Percentiles rank a stretch among this genome's conserved stretches.
phyloP scores from a whole-genome alignment of 2,329 filamentous ascomycete genomes.

The Talaromyces rugulosus region DNA sequence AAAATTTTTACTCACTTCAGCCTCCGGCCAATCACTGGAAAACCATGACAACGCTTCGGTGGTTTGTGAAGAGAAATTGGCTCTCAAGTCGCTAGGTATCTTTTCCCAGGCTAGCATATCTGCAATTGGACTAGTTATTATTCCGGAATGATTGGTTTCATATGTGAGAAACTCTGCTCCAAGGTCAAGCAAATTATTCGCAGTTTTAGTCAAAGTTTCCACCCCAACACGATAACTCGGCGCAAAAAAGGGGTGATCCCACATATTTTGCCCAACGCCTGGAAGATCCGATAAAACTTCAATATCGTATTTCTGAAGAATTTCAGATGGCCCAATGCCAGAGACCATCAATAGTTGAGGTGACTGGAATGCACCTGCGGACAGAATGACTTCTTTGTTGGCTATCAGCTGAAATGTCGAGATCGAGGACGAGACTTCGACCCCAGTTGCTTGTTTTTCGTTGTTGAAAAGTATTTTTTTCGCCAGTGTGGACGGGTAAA shows the following conservation, averaged over 20 bases:
- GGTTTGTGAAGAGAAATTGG: constrained; percentile 16
- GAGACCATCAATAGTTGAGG: constrained; percentile 18
- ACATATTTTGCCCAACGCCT: constrained; percentile 14
- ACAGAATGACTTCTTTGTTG: constrained; percentile 15
- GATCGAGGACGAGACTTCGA: constrained; percentile 18
- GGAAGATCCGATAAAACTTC: constrained; percentile 12
- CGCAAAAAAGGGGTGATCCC: constrained; percentile 10
- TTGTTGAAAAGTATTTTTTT: constrained; percentile 33
- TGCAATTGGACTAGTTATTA: neutral
- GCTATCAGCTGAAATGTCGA: constrained; percentile 22
- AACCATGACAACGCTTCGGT: constrained; percentile 24
- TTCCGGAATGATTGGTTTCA: neutral
- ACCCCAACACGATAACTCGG: neutral
- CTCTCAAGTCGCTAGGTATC: constrained; percentile 19
- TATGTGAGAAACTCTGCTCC: constrained; percentile 10
- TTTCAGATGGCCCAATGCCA: constrained; percentile 14
- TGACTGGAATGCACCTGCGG: constrained; percentile 15
- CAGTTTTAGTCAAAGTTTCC: constrained; percentile 23
- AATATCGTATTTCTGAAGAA: constrained; percentile 9
- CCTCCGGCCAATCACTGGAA: constrained; percentile 34
- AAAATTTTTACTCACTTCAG: constrained; percentile 19
- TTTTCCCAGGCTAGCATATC: constrained; percentile 26
- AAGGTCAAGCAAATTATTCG: constrained; percentile 18
- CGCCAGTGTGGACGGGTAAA: constrained; percentile 31
- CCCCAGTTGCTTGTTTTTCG: constrained; percentile 23